A percentile compares a stretch with the other conserved stretches of the same genome.
Evolutionary conservation across 2,329 filamentous ascomycete genomes (phyloP).

Genomic region (Lizonia empirigonia): DNA sequence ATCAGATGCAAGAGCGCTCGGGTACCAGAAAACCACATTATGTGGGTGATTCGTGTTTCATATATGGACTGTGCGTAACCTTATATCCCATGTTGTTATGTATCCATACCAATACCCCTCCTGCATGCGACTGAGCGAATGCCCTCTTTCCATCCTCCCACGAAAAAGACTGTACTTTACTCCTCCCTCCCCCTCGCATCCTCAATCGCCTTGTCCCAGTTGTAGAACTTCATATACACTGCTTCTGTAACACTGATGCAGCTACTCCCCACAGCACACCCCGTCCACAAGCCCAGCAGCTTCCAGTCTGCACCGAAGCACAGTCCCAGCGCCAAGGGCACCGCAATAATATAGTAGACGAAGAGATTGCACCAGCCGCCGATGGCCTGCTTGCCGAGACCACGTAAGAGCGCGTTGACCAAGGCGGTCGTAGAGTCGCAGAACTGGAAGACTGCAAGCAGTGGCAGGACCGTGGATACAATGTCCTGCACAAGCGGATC

Average conservation of each 20-base stretch:
- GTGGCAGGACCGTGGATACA: constrained; percentile 41
- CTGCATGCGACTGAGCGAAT: too few relatives aligned
- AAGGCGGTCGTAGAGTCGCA: constrained; percentile 47
- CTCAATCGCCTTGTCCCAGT: constrained; percentile 41
- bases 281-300: constrained; percentile 47
- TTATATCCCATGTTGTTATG: too few relatives aligned
- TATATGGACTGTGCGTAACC: neutral
- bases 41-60: too few relatives aligned
- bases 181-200: constrained; percentile 39
- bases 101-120: too few relatives aligned
- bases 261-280: constrained; percentile 41
- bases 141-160: neutral
- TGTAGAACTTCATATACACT: constrained; percentile 36
- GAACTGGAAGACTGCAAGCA: constrained; percentile 47
- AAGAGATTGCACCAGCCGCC: constrained; percentile 48
- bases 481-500: constrained; percentile 45
- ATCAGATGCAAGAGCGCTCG: too few relatives aligned
- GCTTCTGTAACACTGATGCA: constrained; percentile 45
- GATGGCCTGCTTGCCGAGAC: constrained; percentile 47
- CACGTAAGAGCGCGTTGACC: constrained; percentile 46
- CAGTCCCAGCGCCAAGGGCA: constrained; percentile 45
- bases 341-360: constrained; percentile 48
- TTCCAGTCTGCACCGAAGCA: constrained; percentile 46
- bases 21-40: too few relatives aligned
- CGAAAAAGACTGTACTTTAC: neutral